Percentiles rank a stretch among this genome's conserved stretches.
phyloP scores from a whole-genome alignment of 2,329 filamentous ascomycete species.

The Rhexocercosporidium sp. region DNA sequence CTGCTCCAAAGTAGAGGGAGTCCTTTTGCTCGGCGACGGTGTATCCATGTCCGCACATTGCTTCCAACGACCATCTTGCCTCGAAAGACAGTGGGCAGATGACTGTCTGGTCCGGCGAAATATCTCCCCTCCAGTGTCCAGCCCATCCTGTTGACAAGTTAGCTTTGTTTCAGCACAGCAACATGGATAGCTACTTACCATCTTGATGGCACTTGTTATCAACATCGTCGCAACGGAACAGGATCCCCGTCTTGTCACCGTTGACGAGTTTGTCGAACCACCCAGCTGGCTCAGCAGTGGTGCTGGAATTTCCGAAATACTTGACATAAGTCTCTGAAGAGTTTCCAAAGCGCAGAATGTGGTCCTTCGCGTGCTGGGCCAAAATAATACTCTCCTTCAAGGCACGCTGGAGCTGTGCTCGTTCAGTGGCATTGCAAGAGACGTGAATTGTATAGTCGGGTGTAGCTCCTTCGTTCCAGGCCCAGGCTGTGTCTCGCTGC shows the following conservation, averaged over 20 bases:
- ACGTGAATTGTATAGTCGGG: constrained; percentile 58
- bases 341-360: constrained; percentile 53
- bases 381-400: constrained; percentile 63
- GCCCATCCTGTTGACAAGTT: constrained; percentile 57
- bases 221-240: constrained; percentile 72
- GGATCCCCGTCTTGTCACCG: constrained; percentile 59
- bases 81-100: constrained; percentile 69
- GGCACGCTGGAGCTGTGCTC: constrained; percentile 58
- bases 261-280: constrained; percentile 65
- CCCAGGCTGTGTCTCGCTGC: constrained; percentile 9
- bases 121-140: constrained; percentile 70
- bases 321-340: constrained; percentile 64
- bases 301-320: constrained; percentile 65
- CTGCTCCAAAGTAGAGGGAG: constrained; percentile 69
- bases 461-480: constrained; percentile 19
- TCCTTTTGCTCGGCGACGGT: constrained; percentile 60
- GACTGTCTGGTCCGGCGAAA: constrained; percentile 70
- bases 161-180: neutral
- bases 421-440: constrained; percentile 69
- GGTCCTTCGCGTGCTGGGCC: constrained; percentile 65
- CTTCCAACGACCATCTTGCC: constrained; percentile 60
- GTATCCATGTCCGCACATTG: constrained; percentile 67
- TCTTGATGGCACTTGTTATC: constrained; percentile 66
- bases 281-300: constrained; percentile 63
- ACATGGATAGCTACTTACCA: constrained; percentile 37